Evolutionary conservation across 2,329 filamentous ascomycete genomes (phyloP).

Genomic region (Phaeomoniella chlamydospora): DNA sequence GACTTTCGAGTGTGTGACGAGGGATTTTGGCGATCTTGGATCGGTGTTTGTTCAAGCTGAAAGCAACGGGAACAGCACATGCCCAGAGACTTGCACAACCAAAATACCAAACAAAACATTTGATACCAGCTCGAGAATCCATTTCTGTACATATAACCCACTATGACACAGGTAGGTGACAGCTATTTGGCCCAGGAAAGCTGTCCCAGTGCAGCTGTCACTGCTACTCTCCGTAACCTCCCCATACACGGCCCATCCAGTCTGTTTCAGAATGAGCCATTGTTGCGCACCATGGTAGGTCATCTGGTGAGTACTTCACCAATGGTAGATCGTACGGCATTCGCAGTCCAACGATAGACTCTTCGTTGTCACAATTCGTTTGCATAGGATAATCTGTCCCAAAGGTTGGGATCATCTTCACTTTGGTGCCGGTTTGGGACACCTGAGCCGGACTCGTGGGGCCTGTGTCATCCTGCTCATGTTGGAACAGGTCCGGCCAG

Average conservation of each 20-base stretch:
- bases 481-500: constrained; percentile 49
- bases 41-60: too few species aligned
- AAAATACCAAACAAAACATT: too few species aligned
- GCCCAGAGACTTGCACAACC: too few species aligned
- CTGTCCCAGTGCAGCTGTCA: too few species aligned
- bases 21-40: too few species aligned
- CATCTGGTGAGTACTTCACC: constrained; percentile 44
- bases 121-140: too few species aligned
- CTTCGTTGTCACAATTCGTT: constrained; percentile 1
- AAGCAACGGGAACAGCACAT: too few species aligned
- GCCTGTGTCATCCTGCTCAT: constrained; percentile 4
- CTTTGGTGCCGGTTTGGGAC: constrained; percentile 9
- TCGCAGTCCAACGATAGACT: constrained; percentile 48
- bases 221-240: constrained; percentile 5
- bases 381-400: constrained; percentile 38
- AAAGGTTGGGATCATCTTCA: constrained; percentile 56
- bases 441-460: not conserved
- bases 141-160: too few species aligned
- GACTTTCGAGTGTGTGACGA: too few species aligned
- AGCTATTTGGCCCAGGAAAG: too few species aligned
- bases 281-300: constrained; percentile 66
- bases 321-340: constrained; percentile 76
- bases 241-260: constrained; percentile 35
- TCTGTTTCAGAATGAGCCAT: constrained; percentile 46
- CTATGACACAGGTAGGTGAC: too few species aligned